Evolutionary conservation across 352 stramenopile species (phyloP).

Genomic region (Globisporangium lucens): DNA sequence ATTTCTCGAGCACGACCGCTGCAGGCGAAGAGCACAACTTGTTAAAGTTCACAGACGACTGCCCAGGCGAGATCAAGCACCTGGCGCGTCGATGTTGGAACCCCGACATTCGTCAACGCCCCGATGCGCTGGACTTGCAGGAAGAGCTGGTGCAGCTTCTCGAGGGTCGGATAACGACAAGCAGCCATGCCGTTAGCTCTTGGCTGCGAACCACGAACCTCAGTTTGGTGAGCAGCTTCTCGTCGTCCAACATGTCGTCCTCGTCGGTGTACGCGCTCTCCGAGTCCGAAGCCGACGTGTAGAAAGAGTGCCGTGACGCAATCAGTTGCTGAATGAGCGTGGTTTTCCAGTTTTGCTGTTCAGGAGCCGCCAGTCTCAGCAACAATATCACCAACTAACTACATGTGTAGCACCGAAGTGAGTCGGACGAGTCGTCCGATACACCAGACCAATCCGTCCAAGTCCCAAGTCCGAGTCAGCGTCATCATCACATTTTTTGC

Average conservation of each 20-base stretch:
- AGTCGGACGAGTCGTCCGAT: not conserved
- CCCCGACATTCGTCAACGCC: slow-evolving; percentile 37
- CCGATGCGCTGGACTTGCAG: slow-evolving; percentile 68
- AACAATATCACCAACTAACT: not conserved
- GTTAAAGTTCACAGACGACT: slow-evolving; percentile 64
- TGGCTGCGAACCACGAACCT: slow-evolving; percentile 53
- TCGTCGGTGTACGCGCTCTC: slow-evolving; percentile 35
- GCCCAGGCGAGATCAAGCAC: slow-evolving; percentile 49
- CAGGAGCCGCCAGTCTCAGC: not conserved
- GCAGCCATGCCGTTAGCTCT: slow-evolving; percentile 35
- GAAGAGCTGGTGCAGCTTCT: slow-evolving; percentile 69
- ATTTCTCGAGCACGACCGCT: slow-evolving; percentile 26
- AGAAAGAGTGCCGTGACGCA: not conserved
- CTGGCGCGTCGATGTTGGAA: slow-evolving; percentile 48
- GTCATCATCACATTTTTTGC: not conserved
- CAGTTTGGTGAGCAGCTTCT: slow-evolving; percentile 39
- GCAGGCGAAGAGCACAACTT: slow-evolving; percentile 43
- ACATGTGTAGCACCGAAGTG: not conserved
- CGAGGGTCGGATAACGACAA: slow-evolving; percentile 58
- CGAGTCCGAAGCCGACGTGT: slow-evolving; percentile 33
- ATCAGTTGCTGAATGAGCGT: not conserved
- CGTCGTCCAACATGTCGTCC: slow-evolving; percentile 41
- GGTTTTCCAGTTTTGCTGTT: slow-evolving; percentile 6
- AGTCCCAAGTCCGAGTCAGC: slow-evolving; percentile 2
- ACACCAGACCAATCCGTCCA: not conserved